Base-by-base conservation (phyloP, 1,284 basidiomycete genomes). In the Psilocybe mexicana region DNA sequence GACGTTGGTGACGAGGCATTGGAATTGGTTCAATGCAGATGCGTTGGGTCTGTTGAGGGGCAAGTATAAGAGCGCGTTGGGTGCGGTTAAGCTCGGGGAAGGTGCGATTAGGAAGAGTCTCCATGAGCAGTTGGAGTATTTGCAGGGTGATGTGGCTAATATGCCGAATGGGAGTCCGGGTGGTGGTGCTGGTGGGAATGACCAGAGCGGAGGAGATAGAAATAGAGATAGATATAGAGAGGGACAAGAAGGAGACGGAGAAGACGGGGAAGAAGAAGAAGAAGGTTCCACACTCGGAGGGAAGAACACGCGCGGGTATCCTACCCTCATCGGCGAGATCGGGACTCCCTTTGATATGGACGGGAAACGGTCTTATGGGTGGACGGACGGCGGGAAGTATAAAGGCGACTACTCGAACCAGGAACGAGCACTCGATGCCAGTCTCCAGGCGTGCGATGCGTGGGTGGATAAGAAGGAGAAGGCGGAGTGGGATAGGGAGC, bases 21-120 rank as follows among this genome's bases (percentile, higher is more conserved):
- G 93, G 95, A 92, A 95, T 70, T 94, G 91, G 93, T 94, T 96
- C 81, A 98, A 98, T 67, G 96, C 94, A 1, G 96, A 99, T 72
- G 93, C 96, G 0, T 76, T 99, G 0, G 96, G 96, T 0, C 73
- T 98, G 6, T 74, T 98, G 43, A 79, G 96, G 43, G 93, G 93
- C 18, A 94, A 94, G 69, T 99, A 98, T 72, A 80, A 81, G 30
- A 49, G 35, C 6, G 46, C 51, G 6, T 57, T 63, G 36, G 48
- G 55, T 86, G 71, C 74, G 40, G 91, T 81, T 59, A 94, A 77
- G 66, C 77, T 98, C 44, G 96, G 96, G 36, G 88, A 93, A 67
- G 61, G 74, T 0, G 89, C 90, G 0, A 97, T 99, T 58, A 85
- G 96, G 6, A 86, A 86, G 54, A 90, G 86, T 28, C 72, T 98